A percentile compares a stretch with the other conserved stretches of the same genome.
Evolutionary conservation across 768 basidiomycete species (phyloP).

Genomic region (Lanmaoa pseudosensibilis): DNA sequence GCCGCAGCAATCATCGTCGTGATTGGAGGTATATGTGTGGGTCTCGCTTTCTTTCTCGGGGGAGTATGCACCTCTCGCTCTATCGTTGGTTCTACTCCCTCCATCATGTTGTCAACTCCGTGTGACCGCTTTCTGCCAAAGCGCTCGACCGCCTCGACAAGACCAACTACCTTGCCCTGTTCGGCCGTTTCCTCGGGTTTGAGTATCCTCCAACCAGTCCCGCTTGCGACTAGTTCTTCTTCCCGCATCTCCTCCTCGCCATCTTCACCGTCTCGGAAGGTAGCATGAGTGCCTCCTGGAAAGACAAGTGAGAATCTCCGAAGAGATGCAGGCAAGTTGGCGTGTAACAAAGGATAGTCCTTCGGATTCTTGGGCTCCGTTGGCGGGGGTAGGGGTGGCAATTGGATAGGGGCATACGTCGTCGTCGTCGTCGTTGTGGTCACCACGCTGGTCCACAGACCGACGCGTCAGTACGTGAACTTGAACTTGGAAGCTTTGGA

Average conservation of each 20-base stretch:
- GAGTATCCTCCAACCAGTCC: slow-evolving; percentile 75
- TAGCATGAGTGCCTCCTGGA: slow-evolving; percentile 77
- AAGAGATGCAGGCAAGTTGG: slow-evolving; percentile 69
- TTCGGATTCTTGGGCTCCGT: slow-evolving; percentile 75
- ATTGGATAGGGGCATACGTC: slow-evolving; percentile 82
- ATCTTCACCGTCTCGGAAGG: slow-evolving; percentile 69
- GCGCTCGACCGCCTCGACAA: slow-evolving; percentile 80
- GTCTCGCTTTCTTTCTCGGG: slow-evolving; percentile 76
- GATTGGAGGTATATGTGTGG: slow-evolving; percentile 56
- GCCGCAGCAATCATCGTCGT: slow-evolving; percentile 71
- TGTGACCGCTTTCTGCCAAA: slow-evolving; percentile 66
- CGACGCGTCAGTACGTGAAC: slow-evolving; percentile 24
- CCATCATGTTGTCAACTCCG: slow-evolving; percentile 60
- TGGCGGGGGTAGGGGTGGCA: slow-evolving; percentile 73
- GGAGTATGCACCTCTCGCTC: slow-evolving; percentile 46
- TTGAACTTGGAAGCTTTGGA: background rate
- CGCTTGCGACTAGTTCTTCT: slow-evolving; percentile 64
- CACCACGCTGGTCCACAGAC: slow-evolving; percentile 58
- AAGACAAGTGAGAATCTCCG: slow-evolving; percentile 77
- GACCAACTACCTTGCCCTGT: slow-evolving; percentile 53
- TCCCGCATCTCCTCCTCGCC: slow-evolving; percentile 69
- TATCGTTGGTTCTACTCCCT: slow-evolving; percentile 65
- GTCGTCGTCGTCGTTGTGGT: slow-evolving; percentile 93
- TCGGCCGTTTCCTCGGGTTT: slow-evolving; percentile 61
- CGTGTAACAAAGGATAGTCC: slow-evolving; percentile 74